Evolutionary conservation across 2,329 filamentous ascomycete genomes (phyloP).

Genomic region (Arthrinium puccinioides): DNA sequence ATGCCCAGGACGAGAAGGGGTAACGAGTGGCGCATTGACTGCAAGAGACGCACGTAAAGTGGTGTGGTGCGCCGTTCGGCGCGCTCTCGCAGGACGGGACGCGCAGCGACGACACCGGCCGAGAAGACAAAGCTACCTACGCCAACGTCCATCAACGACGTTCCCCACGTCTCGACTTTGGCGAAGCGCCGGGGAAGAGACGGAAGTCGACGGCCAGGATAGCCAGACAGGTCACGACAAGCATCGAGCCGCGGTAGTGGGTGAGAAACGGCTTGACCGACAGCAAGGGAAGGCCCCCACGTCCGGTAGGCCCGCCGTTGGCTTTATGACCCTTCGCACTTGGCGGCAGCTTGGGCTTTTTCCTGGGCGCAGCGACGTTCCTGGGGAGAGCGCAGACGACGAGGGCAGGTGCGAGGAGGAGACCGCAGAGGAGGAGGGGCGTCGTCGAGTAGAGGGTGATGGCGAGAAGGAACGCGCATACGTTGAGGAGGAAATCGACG

Average conservation of each 20-base stretch:
- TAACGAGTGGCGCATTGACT: constrained; percentile 70
- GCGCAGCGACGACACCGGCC: constrained; percentile 81
- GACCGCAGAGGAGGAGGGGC: constrained; percentile 65
- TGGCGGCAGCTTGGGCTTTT: constrained; percentile 42
- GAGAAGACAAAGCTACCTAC: constrained; percentile 98
- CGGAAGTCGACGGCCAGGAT: constrained; percentile 97
- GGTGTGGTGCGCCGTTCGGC: constrained; percentile 40
- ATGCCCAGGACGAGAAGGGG: constrained; percentile 76
- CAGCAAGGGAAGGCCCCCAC: constrained; percentile 40
- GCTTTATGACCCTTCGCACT: constrained; percentile 12
- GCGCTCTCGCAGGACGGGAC: constrained; percentile 67
- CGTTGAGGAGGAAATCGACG: constrained; percentile 84
- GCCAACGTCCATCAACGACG: constrained; percentile 96
- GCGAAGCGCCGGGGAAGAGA: constrained; percentile 92
- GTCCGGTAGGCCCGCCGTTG: constrained; percentile 7
- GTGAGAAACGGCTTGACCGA: constrained; percentile 90
- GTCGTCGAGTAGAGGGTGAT: constrained; percentile 76
- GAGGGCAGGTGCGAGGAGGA: constrained; percentile 66
- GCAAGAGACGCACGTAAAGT: constrained; percentile 50
- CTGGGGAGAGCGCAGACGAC: constrained; percentile 50
- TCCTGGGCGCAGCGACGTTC: constrained; percentile 32
- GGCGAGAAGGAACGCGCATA: constrained; percentile 73
- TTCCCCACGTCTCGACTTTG: constrained; percentile 99
- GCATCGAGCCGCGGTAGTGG: constrained; percentile 83
- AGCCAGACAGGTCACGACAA: constrained; percentile 80